Evolutionary conservation across 2,329 filamentous ascomycete genomes (phyloP).

Genomic region (Ophioceras dolichostomum): DNA sequence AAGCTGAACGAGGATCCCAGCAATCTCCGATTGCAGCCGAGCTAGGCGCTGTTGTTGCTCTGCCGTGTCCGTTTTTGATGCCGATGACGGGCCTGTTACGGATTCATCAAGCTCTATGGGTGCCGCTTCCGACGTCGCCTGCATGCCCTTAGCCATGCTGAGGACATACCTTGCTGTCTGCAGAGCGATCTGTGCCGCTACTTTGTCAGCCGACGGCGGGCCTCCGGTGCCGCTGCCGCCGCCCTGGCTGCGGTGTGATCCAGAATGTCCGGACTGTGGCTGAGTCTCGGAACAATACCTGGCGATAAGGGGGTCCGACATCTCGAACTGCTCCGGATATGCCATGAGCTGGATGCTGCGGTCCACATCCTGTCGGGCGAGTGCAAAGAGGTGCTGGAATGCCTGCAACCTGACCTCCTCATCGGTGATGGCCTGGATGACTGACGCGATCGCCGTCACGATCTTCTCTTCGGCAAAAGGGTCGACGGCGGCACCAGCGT

Average conservation of each 20-base stretch:
- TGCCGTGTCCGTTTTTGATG: constrained; percentile 6
- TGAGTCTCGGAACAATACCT: no score
- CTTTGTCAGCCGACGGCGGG: constrained; percentile 22
- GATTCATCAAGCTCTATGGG: constrained; percentile 51
- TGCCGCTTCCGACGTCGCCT: constrained; percentile 48
- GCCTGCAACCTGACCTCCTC: constrained; percentile 40
- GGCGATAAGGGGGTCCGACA: constrained; percentile 5
- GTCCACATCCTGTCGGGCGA: constrained; percentile 51
- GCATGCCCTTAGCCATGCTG: constrained; percentile 60
- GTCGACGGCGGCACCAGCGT: constrained; percentile 47
- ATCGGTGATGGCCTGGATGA: constrained; percentile 59
- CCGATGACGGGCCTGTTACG: constrained; percentile 13
- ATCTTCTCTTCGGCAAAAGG: constrained; percentile 61
- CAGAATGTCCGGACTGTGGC: no score
- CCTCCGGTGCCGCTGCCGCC: no score
- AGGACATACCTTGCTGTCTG: constrained; percentile 55
- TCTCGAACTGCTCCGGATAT: constrained; percentile 13
- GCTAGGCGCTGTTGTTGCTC: constrained; percentile 10
- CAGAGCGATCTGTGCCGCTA: constrained; percentile 34
- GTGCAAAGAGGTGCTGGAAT: constrained; percentile 45
- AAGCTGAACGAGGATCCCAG: constrained; percentile 32
- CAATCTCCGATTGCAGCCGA: constrained; percentile 31
- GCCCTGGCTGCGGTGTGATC: no score
- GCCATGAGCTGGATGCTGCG: constrained; percentile 23
- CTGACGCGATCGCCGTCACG: constrained; percentile 59